Conservation (phyloP, 192 early-diverging fungal species). For the Martensiomyces pterosporus region DNA sequence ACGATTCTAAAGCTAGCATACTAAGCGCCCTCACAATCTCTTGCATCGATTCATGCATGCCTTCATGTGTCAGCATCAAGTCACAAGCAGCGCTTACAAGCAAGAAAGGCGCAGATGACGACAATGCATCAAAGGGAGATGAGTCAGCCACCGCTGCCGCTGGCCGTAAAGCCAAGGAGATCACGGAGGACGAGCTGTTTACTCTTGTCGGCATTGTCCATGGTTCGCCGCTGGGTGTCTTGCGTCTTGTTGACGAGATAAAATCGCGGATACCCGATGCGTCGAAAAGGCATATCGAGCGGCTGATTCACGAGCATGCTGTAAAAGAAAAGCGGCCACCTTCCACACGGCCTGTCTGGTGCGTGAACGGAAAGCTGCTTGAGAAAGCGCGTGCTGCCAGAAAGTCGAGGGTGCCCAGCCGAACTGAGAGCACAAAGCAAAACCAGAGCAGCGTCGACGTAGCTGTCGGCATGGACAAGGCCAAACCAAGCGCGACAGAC, state of each 20-base stretch:
- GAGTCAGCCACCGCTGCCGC: conserved; percentile 2
- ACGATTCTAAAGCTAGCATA: neutral
- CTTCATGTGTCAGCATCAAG: conserved; percentile 19
- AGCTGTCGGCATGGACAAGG: too few relatives aligned
- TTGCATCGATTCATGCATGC: conserved; percentile 3
- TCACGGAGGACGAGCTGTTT: conserved; percentile 27
- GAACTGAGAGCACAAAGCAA: too few relatives aligned
- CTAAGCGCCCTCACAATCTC: conserved; percentile 7
- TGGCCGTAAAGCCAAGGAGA: conserved; percentile 10
- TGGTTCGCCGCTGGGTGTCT: conserved; percentile 33
- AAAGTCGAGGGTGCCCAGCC: too few relatives aligned
- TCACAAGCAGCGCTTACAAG: neutral
- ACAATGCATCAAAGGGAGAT: too few relatives aligned
- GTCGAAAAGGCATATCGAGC: conserved; percentile 46
- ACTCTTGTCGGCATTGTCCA: conserved; percentile 29
- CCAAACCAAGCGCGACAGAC: neutral
- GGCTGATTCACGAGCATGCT: conserved; percentile 40
- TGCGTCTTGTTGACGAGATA: conserved; percentile 33
- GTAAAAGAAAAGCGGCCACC: conserved; percentile 45
- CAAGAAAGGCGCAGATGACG: neutral
- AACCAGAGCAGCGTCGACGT: too few relatives aligned
- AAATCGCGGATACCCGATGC: conserved; percentile 21
- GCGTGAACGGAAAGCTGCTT: conserved; percentile 28
- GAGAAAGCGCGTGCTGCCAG: conserved; percentile 3
- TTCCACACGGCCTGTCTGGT: conserved; percentile 31